These are phyloP conservation scores for Cercospora sp. DNA, from an alignment of 2,329 filamentous ascomycete genomes.

Conservation along the genomic window DNA sequence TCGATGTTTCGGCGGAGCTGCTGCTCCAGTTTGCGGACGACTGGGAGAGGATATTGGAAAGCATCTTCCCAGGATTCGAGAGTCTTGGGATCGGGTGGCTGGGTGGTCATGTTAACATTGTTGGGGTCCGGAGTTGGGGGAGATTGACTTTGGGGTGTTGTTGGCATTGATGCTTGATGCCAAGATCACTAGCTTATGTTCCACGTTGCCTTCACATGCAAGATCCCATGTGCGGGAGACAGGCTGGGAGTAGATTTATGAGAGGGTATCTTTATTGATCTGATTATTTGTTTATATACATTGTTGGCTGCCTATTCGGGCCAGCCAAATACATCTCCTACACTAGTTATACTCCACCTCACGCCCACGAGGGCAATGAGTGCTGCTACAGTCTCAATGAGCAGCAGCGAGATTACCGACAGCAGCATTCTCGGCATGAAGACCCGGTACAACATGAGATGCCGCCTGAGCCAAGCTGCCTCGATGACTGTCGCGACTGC, in stretches of 20 bases:
- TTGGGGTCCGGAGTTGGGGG: neutral
- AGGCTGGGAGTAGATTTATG: neutral
- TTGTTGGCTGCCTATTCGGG: conserved; percentile 31
- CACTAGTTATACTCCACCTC: conserved; percentile 72
- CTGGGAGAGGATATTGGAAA: conserved; percentile 64
- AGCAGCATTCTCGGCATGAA: conserved; percentile 91
- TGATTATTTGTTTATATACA: neutral
- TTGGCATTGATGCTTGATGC: conserved; percentile 2
- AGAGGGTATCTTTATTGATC: neutral
- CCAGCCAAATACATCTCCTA: conserved; percentile 88
- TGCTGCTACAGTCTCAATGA: conserved; percentile 75
- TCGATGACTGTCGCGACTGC: conserved; percentile 85
- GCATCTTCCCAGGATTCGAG: conserved; percentile 66
- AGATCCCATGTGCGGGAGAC: neutral
- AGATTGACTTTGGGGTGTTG: neutral
- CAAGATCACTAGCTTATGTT: neutral
- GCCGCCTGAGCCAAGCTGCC: conserved; percentile 81
- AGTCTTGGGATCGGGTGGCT: conserved; percentile 57
- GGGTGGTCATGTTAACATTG: conserved; percentile 29
- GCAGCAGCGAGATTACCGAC: conserved; percentile 67
- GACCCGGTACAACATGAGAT: conserved; percentile 95
- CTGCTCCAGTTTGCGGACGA: conserved; percentile 62
- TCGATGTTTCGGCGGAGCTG: conserved; percentile 63
- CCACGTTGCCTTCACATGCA: conserved; percentile 1
- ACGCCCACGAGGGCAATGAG: conserved; percentile 71